Base-by-base conservation (phyloP, 805 yeast genomes). In the Yarrowia sp. region DNA sequence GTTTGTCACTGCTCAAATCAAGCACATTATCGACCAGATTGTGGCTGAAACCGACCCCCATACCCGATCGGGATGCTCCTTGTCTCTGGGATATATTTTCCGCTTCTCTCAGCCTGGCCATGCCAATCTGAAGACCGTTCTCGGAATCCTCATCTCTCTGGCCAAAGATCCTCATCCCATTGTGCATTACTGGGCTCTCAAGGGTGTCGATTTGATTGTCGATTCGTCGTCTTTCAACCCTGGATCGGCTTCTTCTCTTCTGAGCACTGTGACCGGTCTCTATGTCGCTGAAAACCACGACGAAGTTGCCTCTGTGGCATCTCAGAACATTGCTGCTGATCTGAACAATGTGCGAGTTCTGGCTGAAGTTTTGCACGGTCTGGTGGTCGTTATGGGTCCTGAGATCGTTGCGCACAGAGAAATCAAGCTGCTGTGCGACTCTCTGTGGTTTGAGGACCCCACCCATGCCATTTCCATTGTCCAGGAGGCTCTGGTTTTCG, bases 141-240 rank as follows among this genome's bases (percentile, higher is more conserved):
- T 83, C 69, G 87, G 86, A 43, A 86, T 91, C 5, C 74, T 87
- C 2, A 77, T 83, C 46, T 87, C 90, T 15, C 80, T 94, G 38
- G 76, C 88, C 4, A 79, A 79, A 22, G 98, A 94, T 77, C 93
- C 97, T 0, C 94, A 93, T 75, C 97, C 97, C 0, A 79, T 86
- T 0, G 92, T 95, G 16, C 93, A 91, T 75, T 83, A 85, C 68
- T 89, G 92, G 83, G 82, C 94, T 0, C 76, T 92, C 72, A 84
- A 84, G 58, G 84, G 95, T 0, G 75, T 89, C 52, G 77, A 84
- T 2, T 78, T 84, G 0, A 76, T 90, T 12, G 79, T 92, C 40
- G 86, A 85, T 46, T 85, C 84, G 42, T 87, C 88, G 63, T 79
- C 83, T 9, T 73, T 85, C 10, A 82, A 85, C 32, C 85, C 83